Conservation (phyloP, 1,284 basidiomycete species). For the Apiotrichum siamense region DNA sequence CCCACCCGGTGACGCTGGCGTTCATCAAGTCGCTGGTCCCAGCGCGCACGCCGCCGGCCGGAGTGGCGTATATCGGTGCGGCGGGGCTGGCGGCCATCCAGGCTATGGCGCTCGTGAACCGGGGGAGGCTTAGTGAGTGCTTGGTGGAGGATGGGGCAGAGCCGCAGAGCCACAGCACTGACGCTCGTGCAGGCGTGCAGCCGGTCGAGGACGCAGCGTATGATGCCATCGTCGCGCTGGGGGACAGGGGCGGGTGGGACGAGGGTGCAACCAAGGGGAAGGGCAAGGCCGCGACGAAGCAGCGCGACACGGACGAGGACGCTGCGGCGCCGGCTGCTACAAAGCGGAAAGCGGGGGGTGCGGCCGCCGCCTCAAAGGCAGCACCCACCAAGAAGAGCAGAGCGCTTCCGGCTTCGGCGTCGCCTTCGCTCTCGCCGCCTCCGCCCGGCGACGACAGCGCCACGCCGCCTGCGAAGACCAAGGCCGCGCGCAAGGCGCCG, state of each 20-base stretch:
- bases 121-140: conserved; percentile 78
- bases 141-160: neutral
- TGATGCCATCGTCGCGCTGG: conserved; percentile 60
- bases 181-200: conserved; percentile 53
- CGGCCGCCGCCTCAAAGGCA: too few relatives aligned
- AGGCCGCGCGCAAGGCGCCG: conserved; percentile 4
- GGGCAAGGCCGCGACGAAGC: neutral
- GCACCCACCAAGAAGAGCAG: neutral
- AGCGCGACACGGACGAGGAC: neutral
- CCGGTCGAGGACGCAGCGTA: conserved; percentile 66
- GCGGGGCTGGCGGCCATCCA: conserved; percentile 54
- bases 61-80: conserved; percentile 59
- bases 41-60: conserved; percentile 49
- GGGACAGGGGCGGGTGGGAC: conserved; percentile 57
- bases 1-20: conserved; percentile 71
- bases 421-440: too few relatives aligned
- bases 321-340: neutral
- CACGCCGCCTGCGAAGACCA: neutral
- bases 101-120: conserved; percentile 74
- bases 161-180: neutral
- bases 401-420: neutral
- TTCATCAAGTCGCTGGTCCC: conserved; percentile 63
- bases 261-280: conserved; percentile 1
- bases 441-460: neutral
- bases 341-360: neutral